Evolutionary conservation across 2,329 filamentous ascomycete species (phyloP).

Genomic region (Cytospora mali): DNA sequence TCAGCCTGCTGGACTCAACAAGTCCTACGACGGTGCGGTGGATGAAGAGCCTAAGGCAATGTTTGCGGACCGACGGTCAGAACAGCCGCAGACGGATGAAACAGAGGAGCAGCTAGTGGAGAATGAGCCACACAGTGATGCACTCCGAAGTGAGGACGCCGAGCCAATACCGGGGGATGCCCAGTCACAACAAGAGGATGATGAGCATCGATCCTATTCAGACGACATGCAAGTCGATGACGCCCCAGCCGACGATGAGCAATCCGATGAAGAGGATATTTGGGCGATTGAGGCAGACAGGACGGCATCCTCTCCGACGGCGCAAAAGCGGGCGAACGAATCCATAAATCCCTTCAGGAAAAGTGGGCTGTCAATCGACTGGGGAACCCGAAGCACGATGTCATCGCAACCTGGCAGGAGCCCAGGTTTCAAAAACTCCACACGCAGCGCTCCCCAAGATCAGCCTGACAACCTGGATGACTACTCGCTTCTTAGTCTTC

Average conservation of each 20-base stretch:
- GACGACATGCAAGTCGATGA: conserved; percentile 15
- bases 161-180: neutral
- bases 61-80: conserved; percentile 27
- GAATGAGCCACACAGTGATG: neutral
- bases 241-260: conserved; percentile 26
- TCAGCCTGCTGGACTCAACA: neutral
- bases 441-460: conserved; percentile 9
- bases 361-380: conserved; percentile 35
- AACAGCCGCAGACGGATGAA: conserved; percentile 30
- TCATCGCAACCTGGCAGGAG: conserved; percentile 15
- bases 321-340: conserved; percentile 29
- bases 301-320: conserved; percentile 39
- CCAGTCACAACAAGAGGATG: neutral
- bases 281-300: conserved; percentile 62
- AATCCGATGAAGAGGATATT: conserved; percentile 50
- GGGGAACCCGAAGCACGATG: conserved; percentile 26
- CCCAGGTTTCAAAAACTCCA: conserved; percentile 8
- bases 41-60: conserved; percentile 29
- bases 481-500: conserved; percentile 26
- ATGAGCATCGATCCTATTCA: conserved; percentile 12
- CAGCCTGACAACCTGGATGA: conserved; percentile 21
- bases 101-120: conserved; percentile 27
- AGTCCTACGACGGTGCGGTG: conserved; percentile 31
- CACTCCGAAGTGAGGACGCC: conserved; percentile 5
- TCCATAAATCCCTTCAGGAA: conserved; percentile 34